phyloP scores from a whole-genome alignment of 768 basidiomycete species.

The Lyophyllum decastes region DNA sequence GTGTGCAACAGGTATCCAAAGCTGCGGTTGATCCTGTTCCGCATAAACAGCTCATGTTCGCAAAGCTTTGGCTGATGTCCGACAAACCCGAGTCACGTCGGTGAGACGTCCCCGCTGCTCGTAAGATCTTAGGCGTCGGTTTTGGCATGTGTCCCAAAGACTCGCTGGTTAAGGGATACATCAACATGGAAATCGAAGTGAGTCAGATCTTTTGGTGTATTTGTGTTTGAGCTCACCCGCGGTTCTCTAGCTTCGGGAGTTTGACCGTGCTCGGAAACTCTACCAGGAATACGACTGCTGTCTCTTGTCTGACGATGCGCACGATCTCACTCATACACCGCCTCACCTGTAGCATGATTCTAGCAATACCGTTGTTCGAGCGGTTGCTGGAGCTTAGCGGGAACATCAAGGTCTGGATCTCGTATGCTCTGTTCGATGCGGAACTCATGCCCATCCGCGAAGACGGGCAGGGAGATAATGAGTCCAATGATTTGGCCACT shows the following conservation, averaged over 20 bases:
- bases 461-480: constrained; percentile 68
- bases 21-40: constrained; percentile 88
- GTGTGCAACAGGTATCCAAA: constrained; percentile 90
- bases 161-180: constrained; percentile 71
- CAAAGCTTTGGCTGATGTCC: constrained; percentile 93
- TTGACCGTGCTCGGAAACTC: background rate
- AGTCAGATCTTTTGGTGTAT: too few species aligned
- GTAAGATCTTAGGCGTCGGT: constrained; percentile 85
- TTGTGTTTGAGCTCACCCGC: too few species aligned
- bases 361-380: constrained; percentile 66
- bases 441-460: constrained; percentile 73
- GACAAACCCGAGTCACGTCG: constrained; percentile 90
- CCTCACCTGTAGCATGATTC: background rate
- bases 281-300: background rate
- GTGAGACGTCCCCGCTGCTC: constrained; percentile 78
- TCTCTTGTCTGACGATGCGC: background rate
- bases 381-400: constrained; percentile 85
- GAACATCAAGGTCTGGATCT: constrained; percentile 97
- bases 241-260: background rate
- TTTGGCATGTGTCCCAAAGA: constrained; percentile 98
- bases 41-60: constrained; percentile 96
- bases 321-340: background rate
- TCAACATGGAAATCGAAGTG: background rate
- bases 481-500: constrained; percentile 61
- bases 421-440: constrained; percentile 91